Conservation (phyloP, 768 basidiomycete genomes). For the Trametes cinnabarina region DNA sequence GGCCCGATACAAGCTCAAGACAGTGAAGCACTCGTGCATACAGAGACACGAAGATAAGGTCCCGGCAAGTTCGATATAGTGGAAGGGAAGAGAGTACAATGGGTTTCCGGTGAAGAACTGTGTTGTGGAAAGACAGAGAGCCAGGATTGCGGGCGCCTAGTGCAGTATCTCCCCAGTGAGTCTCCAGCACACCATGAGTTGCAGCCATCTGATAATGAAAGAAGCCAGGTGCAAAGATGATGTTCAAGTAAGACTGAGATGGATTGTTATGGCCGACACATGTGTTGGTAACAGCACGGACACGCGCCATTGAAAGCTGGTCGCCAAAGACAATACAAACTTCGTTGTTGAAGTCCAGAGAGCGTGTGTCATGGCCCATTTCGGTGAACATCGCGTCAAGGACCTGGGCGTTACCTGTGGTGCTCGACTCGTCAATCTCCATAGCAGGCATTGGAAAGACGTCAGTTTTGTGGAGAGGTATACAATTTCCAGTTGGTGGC, state of each 20-base stretch:
- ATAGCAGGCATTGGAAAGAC: constrained; percentile 32
- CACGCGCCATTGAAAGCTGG: constrained; percentile 37
- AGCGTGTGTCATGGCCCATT: constrained; percentile 21
- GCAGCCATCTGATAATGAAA: constrained; percentile 41
- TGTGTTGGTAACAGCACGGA: constrained; percentile 31
- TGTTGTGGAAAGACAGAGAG: too few relatives aligned
- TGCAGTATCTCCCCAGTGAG: constrained; percentile 18
- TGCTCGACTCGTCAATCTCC: constrained; percentile 31
- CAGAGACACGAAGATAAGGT: too few relatives aligned
- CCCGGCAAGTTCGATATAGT: too few relatives aligned
- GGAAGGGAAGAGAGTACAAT: too few relatives aligned
- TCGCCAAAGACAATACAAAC: neutral
- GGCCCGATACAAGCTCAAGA: too few relatives aligned
- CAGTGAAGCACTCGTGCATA: too few relatives aligned
- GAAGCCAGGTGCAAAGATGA: constrained; percentile 32
- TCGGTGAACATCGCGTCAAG: constrained; percentile 28
- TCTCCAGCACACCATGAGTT: constrained; percentile 29
- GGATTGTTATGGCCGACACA: constrained; percentile 32
- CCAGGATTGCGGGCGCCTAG: too few relatives aligned
- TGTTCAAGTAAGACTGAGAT: constrained; percentile 25
- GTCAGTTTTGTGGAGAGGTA: constrained; percentile 26
- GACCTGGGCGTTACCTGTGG: constrained; percentile 36
- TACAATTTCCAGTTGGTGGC: neutral
- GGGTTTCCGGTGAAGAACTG: too few relatives aligned
- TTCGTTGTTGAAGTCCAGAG: neutral